Evolutionary conservation across 176 grass and related monocot species (phyloP), one percentile per base, ranked within the genome.

Genomic region (Paspalum notatum): DNA sequence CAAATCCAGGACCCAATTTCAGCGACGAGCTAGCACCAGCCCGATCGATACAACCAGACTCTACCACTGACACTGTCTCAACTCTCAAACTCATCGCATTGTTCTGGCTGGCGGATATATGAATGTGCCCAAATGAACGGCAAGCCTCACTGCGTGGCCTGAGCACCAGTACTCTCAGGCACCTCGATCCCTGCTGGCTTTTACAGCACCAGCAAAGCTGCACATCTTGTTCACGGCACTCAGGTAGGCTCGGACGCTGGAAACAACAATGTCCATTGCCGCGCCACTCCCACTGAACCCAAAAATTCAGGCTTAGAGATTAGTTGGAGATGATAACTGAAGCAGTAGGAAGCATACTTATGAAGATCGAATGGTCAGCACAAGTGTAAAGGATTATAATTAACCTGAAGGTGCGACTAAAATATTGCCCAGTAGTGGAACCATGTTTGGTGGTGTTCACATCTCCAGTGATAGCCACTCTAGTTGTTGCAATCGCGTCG

Each of bases 401-500:
- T n/a, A n/a, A 98, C 95, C 95, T 94, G 84, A 92, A 98, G 39
- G 86, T 26, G 9, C 95, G 92, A 32, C 44, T 82, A 58, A 90
- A 88, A 42, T 87, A 66, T 13, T 43, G 45, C 59, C 85, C 90
- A 18, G 79, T 85, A 43, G n/a, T n/a, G n/a, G 63, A 83, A 42
- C 80, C 77, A 74, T 94, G 92, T 49, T 70, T 92, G 21, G 56
- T 20, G 6, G 46, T 76, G 73, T 49, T 83, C 20, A 69, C 66
- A 54, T 91, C 88, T 85, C 83, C 90, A 75, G 68, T 39, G 60
- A 98, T 60, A 15, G 89, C 85, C 8, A 98, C 92, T 51, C 92
- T 49, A 62, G 95, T 98, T 47, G 95, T 98, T 49, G 95, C 92
- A 79, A 98, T 95, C 76, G 95, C 95, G 79, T 98, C 92, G 63